Evolutionary conservation across 352 stramenopile genomes (phyloP).

Genomic region (Pythium phragmitis): DNA sequence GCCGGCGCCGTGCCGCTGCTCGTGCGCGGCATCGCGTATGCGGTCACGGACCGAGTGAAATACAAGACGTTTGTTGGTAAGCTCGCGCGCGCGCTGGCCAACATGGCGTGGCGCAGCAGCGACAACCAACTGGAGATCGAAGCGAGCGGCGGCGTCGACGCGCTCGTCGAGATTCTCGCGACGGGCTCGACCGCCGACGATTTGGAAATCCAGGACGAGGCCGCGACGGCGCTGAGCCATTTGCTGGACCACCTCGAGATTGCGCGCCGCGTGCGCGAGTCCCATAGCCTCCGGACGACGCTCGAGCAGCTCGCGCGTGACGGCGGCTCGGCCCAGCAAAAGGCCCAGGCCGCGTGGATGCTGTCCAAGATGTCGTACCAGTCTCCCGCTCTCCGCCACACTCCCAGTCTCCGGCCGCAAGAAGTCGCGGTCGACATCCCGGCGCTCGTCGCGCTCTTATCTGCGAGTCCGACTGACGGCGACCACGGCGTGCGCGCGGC

Average conservation of each 20-base stretch:
- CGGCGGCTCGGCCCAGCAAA: slow-evolving; percentile 1
- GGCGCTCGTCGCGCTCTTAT: slow-evolving; percentile 15
- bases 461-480: neutral
- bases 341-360: slow-evolving; percentile 15
- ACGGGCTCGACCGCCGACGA: neutral
- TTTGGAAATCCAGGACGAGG: slow-evolving; percentile 20
- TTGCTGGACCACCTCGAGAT: slow-evolving; percentile 13
- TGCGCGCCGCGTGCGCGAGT: neutral
- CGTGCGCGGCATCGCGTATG: neutral
- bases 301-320: slow-evolving; percentile 6
- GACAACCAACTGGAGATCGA: slow-evolving; percentile 25
- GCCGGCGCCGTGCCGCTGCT: slow-evolving; percentile 19
- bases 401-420: neutral
- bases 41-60: neutral
- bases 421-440: slow-evolving; percentile 16
- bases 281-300: neutral
- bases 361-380: slow-evolving; percentile 21
- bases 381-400: neutral
- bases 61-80: slow-evolving; percentile 15
- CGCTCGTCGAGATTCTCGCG: slow-evolving; percentile 18
- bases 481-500: slow-evolving; percentile 1
- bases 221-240: slow-evolving; percentile 19
- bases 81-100: slow-evolving; percentile 15
- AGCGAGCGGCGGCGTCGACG: slow-evolving; percentile 14
- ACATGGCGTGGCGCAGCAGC: slow-evolving; percentile 23